Conservation (phyloP, 345 rosid species). For the Brassica cretica region DNA sequence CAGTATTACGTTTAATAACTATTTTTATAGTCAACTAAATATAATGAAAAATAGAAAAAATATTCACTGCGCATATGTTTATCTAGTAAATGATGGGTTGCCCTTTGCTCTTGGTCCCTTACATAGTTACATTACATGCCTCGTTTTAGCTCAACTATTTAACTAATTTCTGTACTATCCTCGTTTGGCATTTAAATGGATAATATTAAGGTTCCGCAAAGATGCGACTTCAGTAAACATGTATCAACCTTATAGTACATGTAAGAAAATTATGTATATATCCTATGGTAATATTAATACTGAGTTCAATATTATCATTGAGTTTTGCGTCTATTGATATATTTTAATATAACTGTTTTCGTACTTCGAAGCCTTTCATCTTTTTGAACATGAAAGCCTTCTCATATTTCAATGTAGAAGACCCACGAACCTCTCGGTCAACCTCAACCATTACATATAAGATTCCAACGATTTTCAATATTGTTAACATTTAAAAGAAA, state of each 20-base stretch:
- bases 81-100: neutral
- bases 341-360: constrained; percentile 18
- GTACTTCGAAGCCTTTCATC: constrained; percentile 27
- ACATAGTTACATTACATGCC: neutral
- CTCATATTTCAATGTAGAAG: constrained; percentile 20
- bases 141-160: neutral
- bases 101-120: neutral
- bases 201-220: neutral
- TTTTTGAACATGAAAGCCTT: constrained; percentile 27
- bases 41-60: neutral
- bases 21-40: neutral
- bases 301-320: neutral
- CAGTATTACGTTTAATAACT: neutral
- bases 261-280: neutral
- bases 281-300: neutral
- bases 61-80: neutral
- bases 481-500: neutral
- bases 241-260: neutral
- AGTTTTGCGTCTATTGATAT: constrained; percentile 7
- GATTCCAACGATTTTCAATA: neutral
- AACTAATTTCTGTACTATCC: neutral
- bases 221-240: neutral
- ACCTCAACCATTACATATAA: constrained; percentile 16
- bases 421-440: constrained; percentile 35
- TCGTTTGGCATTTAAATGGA: neutral